Base-by-base conservation (phyloP, 306 rosid species). In the Erythrophleum fordii region DNA sequence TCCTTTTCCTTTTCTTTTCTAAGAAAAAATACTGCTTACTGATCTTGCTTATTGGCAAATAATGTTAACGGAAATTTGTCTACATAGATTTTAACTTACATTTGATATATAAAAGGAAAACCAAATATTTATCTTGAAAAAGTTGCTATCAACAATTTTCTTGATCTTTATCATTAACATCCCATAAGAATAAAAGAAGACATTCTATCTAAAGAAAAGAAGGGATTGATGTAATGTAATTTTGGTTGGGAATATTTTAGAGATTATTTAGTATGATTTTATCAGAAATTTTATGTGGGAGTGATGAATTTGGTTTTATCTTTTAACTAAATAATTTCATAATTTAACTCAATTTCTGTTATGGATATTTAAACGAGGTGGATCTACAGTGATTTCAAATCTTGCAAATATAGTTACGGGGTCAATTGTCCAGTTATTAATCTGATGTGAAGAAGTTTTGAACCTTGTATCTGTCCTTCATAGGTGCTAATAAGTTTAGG, bases 401-500 rank as follows among this genome's bases (percentile, higher is more conserved):
- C 52, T 67, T 20, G 34, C 31, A 67, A 39, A 22, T 65, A 17
- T 65, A 20, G 18, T 23, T 22, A 22, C 26, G 1, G 14, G 45
- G 26, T 66, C 75, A 23, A 10, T 6, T 20, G 14, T 67, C 56
- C 31, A 39, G n/a, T 34, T 66, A 14, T 25, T 39, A 26, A 59
- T 67, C 23, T 67, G 75, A 53, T 69, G 14, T 52, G 23, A 67
- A 25, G 26, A 13, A 25, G 17, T 52, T 77, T 48, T 66, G 31
- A 8, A 66, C 29, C 16, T 18, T 5, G 1, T 39, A 23, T 34
- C 48, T 66, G 29, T 20, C 29, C 29, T 10, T 69, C 44, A 25
- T 80, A 26, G 55, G 22, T 23, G 48, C 35, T 69, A 28, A 42
- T 61, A 48, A 79, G 69, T 23, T 75, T 51, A 51, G 42, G 77